Evolutionary conservation across 2,329 filamentous ascomycete species (phyloP).

Genomic region (Colletotrichum godetiae): DNA sequence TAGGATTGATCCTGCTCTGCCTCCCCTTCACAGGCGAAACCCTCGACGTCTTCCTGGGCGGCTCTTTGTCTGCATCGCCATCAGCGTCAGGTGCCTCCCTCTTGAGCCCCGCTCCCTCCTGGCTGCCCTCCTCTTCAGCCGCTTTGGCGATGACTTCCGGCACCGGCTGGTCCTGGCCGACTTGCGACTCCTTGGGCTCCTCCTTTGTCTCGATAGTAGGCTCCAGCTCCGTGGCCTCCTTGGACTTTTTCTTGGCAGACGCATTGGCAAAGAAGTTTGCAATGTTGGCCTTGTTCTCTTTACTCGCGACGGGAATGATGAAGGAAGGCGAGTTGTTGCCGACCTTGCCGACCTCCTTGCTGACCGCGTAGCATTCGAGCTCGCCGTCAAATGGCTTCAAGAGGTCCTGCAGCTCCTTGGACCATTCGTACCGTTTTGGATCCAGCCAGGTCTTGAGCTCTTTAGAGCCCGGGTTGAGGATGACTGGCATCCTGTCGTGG

Average conservation of each 20-base stretch:
- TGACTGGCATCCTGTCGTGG: constrained; percentile 96
- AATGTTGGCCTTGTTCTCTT: constrained; percentile 92
- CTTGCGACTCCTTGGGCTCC: constrained; percentile 30
- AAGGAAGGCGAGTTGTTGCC: constrained; percentile 90
- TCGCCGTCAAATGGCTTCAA: constrained; percentile 84
- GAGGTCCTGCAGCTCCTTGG: constrained; percentile 78
- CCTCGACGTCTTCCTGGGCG: constrained; percentile 41
- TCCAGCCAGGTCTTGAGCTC: constrained; percentile 82
- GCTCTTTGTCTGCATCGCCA: constrained; percentile 34
- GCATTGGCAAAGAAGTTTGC: constrained; percentile 84
- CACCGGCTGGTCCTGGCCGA: constrained; percentile 34
- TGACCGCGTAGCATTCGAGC: constrained; percentile 87
- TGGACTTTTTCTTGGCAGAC: constrained; percentile 49
- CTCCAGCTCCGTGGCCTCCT: constrained; percentile 10
- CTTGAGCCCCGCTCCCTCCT: constrained; percentile 39
- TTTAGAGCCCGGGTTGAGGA: constrained; percentile 81
- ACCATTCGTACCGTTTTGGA: constrained; percentile 78
- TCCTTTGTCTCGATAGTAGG: constrained; percentile 36
- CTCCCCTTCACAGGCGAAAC: constrained; percentile 34
- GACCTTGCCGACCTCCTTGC: constrained; percentile 91
- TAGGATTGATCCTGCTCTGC: constrained; percentile 52
- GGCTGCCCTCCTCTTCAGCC: not conserved
- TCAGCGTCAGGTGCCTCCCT: constrained; percentile 39
- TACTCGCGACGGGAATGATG: constrained; percentile 83
- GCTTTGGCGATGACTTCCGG: constrained; percentile 37